Base-by-base conservation (phyloP, 805 yeast genomes). In the Candida cerambycidarum region DNA sequence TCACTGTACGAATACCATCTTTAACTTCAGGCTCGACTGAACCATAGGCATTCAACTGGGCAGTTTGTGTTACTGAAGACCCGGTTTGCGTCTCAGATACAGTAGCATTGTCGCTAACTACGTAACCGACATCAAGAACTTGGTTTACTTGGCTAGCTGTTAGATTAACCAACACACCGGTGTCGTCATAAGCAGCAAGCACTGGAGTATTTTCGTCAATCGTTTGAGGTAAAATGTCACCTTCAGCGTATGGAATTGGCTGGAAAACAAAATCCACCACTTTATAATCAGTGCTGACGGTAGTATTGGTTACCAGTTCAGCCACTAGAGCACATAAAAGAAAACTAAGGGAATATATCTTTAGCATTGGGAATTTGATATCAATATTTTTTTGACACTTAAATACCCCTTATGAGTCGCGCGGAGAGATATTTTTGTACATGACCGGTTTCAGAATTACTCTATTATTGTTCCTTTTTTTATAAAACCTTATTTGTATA, bases 131-230 rank as follows among this genome's bases (percentile, higher is more conserved):
- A 30, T 30, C 33, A 30, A 30, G 33, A 30, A 30, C 33, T 30
- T 30, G 33, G 33, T 30, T 30, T 30, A 30, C 33, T 30, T 30
- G 33, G 21, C 33, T 30, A 30, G 33, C 33, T 30, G 33, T 30
- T 30, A 30, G 33, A 30, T 30, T 30, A 16, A 30, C 33, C 33
- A 30, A 30, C 33, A 15, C 33, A 30, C 33, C 33, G 19, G 33
- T 30, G 33, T 30, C 33, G 33, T 30, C 33, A 30, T 30, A 30
- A 30, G 33, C 33, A 30, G 33, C 33, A 30, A 30, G 33, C 33
- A 30, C 33, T 30, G 33, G 33, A 30, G 33, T 30, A 30, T 30
- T 30, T 30, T 30, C 33, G 33, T 30, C 19, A 30, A 30, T 30
- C 33, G 33, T 30, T 30, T 30, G 33, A 30, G 33, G 33, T 30